Evolutionary conservation across 441 rosid species (phyloP).

Genomic region (Eruca vesicaria): DNA sequence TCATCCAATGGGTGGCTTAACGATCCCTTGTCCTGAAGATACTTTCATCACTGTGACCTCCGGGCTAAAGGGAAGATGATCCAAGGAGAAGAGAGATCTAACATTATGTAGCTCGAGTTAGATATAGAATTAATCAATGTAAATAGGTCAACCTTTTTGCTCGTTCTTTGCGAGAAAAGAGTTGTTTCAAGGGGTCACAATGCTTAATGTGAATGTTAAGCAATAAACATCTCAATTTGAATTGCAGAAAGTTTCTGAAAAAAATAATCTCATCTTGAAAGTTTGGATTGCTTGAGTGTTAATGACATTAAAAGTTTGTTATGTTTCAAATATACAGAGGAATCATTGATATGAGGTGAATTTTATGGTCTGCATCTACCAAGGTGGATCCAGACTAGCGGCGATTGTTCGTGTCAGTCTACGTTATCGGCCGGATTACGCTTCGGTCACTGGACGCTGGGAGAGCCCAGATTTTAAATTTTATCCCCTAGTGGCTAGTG

Average conservation of each 20-base stretch:
- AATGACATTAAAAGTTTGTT: too few species aligned
- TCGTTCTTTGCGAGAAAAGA: constrained; percentile 19
- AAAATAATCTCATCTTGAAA: too few species aligned
- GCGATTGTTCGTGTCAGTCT: too few species aligned
- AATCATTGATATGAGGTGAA: too few species aligned
- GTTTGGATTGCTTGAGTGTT: too few species aligned
- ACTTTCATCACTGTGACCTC: constrained; percentile 20
- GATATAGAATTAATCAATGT: constrained; percentile 5
- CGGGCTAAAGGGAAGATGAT: neutral
- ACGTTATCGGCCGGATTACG: too few species aligned
- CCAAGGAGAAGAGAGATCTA: neutral
- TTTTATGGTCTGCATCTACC: too few species aligned
- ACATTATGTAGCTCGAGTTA: neutral
- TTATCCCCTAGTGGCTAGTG: too few species aligned
- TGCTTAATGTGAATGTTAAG: neutral
- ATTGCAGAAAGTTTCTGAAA: neutral
- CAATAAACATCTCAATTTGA: neutral
- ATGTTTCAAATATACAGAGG: too few species aligned
- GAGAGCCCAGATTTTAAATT: too few species aligned
- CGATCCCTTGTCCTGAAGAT: constrained; percentile 18
- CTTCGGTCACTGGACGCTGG: too few species aligned
- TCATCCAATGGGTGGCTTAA: constrained; percentile 8
- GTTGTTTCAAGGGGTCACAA: constrained; percentile 13
- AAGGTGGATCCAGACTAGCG: too few species aligned
- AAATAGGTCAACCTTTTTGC: neutral